Evolutionary conservation across 352 stramenopile species (phyloP), one percentile per base, ranked within the genome.

Genomic region (Aphanomyces astaci): DNA sequence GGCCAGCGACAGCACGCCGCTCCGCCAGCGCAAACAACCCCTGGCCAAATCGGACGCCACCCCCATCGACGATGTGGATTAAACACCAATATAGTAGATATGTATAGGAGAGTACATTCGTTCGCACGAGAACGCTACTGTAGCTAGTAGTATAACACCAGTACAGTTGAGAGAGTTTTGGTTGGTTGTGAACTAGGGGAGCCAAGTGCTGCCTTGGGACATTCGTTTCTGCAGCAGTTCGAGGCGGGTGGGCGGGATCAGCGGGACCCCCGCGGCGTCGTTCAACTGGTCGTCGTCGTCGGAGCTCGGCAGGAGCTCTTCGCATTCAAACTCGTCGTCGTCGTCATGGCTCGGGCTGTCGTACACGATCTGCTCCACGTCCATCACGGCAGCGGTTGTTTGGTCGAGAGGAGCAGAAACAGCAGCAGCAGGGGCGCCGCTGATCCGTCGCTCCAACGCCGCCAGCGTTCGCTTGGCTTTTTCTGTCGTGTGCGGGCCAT

Each of bases 11-110:
- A n/a, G 22, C 48, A 31, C 10, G 0, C 25, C n/a, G 2, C 62
- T 68, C 15, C 62, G 62, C n/a, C 62, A 68, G 27, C 62, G 62
- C 51, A 72, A 76, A 27, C 17, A n/a, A n/a, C n/a, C n/a, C n/a
- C n/a, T 25, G 7, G 49, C 53, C 13, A 55, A 69, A 27, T 53
- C 46, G 24, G 53, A 63, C 1, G 45, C 69, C 25, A 59, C 56
- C 30, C 33, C 81, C 22, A 79, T 91, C 51, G 83, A 91, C 72
- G 83, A 91, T 64, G 81, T 91, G 57, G 83, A 91, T 72, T 91
- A 91, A 70, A 40, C 45, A n/a, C n/a, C n/a, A n/a, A n/a, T n/a
- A n/a, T n/a, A n/a, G n/a, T n/a, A n/a, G n/a, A n/a, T n/a, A n/a
- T n/a, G n/a, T n/a, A n/a, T n/a, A n/a, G n/a, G n/a, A n/a, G n/a